Evolutionary conservation across 441 rosid genomes (phyloP), one percentile per base, ranked within the genome.

Genomic region (Populus hybrid): DNA sequence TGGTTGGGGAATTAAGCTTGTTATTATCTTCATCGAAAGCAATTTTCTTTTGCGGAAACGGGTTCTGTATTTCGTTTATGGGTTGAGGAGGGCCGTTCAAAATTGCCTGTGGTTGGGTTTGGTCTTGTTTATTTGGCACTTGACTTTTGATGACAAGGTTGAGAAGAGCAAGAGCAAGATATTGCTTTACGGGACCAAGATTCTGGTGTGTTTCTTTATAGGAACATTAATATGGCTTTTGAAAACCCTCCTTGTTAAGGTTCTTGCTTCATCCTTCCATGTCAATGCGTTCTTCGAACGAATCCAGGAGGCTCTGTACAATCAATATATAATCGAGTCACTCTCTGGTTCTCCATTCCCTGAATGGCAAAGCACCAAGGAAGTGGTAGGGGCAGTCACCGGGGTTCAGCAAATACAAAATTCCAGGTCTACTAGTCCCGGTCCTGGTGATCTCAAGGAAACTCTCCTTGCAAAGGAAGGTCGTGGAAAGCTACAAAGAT

Each of bases 1-100:
- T 0, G 87, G 91, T 26, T 89, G 91, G 88, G 88, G 74, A 77
- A 86, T 90, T 69, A 86, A 87, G 75, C 9, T 93, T 61, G 81
- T 75, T 18, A 90, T 90, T 63, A 78, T 89, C 81, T 78, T 89
- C 24, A 77, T 86, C 2, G 97, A 90, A 67, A 78, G 74, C 34
- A 87, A 86, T 75, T 93, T 87, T 40, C 88, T 88, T 16, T 40
- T 83, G 59, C 85, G 86, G 64, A 89, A 87, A 76, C 75, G 89
- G 75, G 92, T 91, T 68, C 70, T 93, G 5, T 93, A 91, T 78
- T 91, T 93, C 67, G 95, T 92, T 21, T 91, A 91, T 40, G 95
- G 95, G 4, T 81, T 92, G 67, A 86, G 84, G 80, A 90, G 73
- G 54, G 81, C 93, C 10, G 94, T 90, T 34, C 93, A 90, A 85